A percentile compares a stretch with the other conserved stretches of the same genome.
phyloP scores from a whole-genome alignment of 2,329 filamentous ascomycete species.

The Penicillium sp. region DNA sequence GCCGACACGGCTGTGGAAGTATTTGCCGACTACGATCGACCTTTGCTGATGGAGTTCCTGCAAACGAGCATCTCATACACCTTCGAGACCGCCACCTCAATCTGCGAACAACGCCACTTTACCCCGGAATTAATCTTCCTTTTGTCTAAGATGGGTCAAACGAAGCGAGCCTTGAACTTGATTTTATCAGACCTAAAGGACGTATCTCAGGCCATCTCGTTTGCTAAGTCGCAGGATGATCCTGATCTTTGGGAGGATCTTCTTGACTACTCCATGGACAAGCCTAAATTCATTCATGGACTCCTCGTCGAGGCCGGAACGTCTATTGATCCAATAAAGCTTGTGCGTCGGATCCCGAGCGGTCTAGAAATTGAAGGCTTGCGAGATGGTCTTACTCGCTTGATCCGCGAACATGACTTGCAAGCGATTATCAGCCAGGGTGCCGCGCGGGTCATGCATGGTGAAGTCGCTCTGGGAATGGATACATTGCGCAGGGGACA shows the following conservation, averaged over 20 bases:
- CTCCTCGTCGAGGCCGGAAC: constrained; percentile 93
- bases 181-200: constrained; percentile 93
- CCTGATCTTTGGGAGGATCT: constrained; percentile 93
- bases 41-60: constrained; percentile 81
- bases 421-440: constrained; percentile 90
- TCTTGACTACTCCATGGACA: constrained; percentile 95
- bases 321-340: constrained; percentile 84
- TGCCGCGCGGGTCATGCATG: constrained; percentile 79
- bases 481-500: constrained; percentile 75
- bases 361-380: constrained; percentile 90
- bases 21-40: constrained; percentile 79
- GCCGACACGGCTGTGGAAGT: constrained; percentile 83
- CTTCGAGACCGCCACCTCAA: constrained; percentile 69
- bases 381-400: constrained; percentile 80
- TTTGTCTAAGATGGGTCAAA: constrained; percentile 91
- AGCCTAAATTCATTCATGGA: constrained; percentile 88
- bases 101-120: constrained; percentile 79
- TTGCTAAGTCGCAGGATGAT: constrained; percentile 91
- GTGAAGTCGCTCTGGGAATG: constrained; percentile 85
- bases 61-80: constrained; percentile 81
- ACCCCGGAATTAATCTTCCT: constrained; percentile 94
- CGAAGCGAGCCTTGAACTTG: constrained; percentile 83
- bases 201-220: constrained; percentile 87
- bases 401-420: constrained; percentile 94
- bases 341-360: constrained; percentile 87